Evolutionary conservation across 2,329 filamentous ascomycete species (phyloP).

Genomic region (Coleophoma eucalyptorum): DNA sequence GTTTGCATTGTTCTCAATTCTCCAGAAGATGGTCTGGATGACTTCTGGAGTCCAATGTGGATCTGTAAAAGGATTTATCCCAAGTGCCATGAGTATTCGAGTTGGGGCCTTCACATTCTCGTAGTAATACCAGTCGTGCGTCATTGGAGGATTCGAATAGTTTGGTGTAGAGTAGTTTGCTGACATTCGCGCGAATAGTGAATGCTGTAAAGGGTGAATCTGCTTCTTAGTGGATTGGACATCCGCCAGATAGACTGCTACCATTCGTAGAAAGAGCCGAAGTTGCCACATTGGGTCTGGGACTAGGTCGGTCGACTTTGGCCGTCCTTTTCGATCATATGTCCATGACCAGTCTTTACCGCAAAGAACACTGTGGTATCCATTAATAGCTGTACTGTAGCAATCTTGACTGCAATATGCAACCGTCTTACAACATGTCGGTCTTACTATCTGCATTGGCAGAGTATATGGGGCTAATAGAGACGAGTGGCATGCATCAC

Average conservation of each 20-base stretch:
- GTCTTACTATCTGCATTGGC: neutral
- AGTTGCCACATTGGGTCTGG: conserved; percentile 10
- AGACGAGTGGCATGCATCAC: conserved; percentile 21
- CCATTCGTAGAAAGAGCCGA: conserved; percentile 15
- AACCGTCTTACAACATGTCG: conserved; percentile 16
- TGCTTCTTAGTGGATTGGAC: neutral
- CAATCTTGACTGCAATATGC: conserved; percentile 20
- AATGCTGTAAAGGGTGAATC: conserved; percentile 18
- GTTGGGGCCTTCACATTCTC: conserved; percentile 20
- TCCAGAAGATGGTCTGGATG: conserved; percentile 22
- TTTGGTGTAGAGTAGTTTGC: conserved; percentile 16
- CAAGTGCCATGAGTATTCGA: conserved; percentile 15
- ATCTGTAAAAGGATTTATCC: conserved; percentile 19
- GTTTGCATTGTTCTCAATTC: conserved; percentile 23
- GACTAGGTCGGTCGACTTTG: neutral
- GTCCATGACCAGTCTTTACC: conserved; percentile 18
- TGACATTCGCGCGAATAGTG: conserved; percentile 16
- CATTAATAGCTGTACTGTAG: conserved; percentile 8
- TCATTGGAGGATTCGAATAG: neutral
- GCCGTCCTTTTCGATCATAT: conserved; percentile 4
- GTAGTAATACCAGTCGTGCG: conserved; percentile 16
- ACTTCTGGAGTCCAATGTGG: conserved; percentile 15
- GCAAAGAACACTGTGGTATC: conserved; percentile 21
- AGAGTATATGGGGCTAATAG: conserved; percentile 10
- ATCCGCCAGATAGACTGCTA: conserved; percentile 17